phyloP scores from a whole-genome alignment of 2,329 filamentous ascomycete species.

The Celoporthe dispersa region DNA sequence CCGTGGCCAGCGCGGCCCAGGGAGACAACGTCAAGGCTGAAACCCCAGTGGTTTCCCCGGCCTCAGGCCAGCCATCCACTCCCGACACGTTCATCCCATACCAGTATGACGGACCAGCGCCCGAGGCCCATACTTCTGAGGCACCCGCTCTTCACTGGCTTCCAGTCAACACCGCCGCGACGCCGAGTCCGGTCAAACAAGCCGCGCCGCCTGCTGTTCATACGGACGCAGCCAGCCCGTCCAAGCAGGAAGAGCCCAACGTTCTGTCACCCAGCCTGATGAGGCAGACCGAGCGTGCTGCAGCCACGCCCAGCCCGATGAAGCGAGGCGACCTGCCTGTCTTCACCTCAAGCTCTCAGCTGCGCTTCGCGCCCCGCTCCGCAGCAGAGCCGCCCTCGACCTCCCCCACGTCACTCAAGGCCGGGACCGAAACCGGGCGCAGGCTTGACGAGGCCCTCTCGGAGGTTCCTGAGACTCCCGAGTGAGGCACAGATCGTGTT shows the following conservation, averaged over 20 bases:
- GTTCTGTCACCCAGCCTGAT: slow-evolving; percentile 21
- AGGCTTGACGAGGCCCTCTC: slow-evolving; percentile 35
- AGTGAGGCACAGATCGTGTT: slow-evolving; percentile 25
- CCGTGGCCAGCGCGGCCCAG: neutral
- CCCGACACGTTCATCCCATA: slow-evolving; percentile 57
- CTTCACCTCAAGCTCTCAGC: slow-evolving; percentile 49
- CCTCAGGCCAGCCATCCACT: slow-evolving; percentile 29
- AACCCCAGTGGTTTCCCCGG: slow-evolving; percentile 8
- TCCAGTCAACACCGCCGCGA: slow-evolving; percentile 49
- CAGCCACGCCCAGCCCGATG: slow-evolving; percentile 43
- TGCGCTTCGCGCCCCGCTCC: slow-evolving; percentile 50
- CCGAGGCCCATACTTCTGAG: slow-evolving; percentile 43
- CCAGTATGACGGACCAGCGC: slow-evolving; percentile 57
- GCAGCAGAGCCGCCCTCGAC: slow-evolving; percentile 11
- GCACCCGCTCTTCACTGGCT: slow-evolving; percentile 57
- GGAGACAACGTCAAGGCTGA: neutral
- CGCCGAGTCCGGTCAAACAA: slow-evolving; percentile 33
- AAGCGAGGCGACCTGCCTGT: slow-evolving; percentile 45
- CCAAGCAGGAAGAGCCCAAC: slow-evolving; percentile 10
- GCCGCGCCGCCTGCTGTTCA: neutral
- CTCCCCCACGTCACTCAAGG: slow-evolving; percentile 3
- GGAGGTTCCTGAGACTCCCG: slow-evolving; percentile 43
- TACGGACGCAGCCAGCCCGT: slow-evolving; percentile 2
- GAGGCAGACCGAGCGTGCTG: slow-evolving; percentile 20
- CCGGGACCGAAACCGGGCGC: slow-evolving; percentile 25